Conservation (phyloP, 2,329 filamentous ascomycete species). For the Aspergillus sp. region DNA sequence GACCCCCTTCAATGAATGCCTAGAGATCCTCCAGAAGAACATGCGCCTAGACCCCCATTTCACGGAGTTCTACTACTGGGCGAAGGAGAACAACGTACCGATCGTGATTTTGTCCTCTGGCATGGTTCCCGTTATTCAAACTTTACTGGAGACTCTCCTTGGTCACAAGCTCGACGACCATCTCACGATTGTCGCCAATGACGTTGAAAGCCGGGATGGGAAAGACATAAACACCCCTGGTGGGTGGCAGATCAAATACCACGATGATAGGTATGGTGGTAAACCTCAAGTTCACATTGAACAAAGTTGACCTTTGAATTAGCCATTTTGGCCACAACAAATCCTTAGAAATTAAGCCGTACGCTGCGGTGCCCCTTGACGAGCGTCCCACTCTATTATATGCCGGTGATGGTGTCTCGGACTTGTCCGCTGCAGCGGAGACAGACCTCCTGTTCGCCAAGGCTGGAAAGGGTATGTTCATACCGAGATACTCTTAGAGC, state of each 20-base stretch:
- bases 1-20: constrained; percentile 78
- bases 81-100: constrained; percentile 77
- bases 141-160: constrained; percentile 75
- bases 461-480: constrained; percentile 70
- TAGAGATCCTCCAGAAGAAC: constrained; percentile 73
- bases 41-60: constrained; percentile 89
- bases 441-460: constrained; percentile 94
- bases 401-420: constrained; percentile 90
- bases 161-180: constrained; percentile 69
- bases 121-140: constrained; percentile 89
- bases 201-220: constrained; percentile 65
- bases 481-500: constrained; percentile 4
- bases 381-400: constrained; percentile 85
- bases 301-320: constrained; percentile 5
- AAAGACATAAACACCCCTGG: constrained; percentile 75
- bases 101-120: constrained; percentile 89
- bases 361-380: constrained; percentile 63
- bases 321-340: constrained; percentile 96
- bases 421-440: constrained; percentile 87
- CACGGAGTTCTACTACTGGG: constrained; percentile 83
- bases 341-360: constrained; percentile 84
- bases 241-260: constrained; percentile 86
- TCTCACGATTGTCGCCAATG: constrained; percentile 89
- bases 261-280: constrained; percentile 71
- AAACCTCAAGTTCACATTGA: constrained; percentile 1